Base-by-base conservation (phyloP, 306 rosid species). In the Elaeagnus macrophylla region DNA sequence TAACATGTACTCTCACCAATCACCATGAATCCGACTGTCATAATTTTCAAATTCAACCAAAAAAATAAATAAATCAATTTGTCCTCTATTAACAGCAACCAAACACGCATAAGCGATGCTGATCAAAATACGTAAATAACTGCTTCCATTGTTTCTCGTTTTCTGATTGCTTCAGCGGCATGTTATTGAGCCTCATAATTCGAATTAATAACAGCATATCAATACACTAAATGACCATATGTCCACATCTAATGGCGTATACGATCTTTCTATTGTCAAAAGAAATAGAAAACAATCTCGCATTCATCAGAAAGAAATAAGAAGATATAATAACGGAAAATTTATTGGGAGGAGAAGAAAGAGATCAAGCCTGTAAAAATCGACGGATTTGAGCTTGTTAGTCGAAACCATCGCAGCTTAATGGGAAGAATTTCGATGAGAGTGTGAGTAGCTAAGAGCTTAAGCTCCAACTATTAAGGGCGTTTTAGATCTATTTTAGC, bases 371-470 rank as follows among this genome's bases (percentile, higher is more conserved):
- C 97, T 80, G 85, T 91, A 91, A 62, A 91, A 91, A 73, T 91
- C 97, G 39, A 91, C 95, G 53, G 97, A 80, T 67, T 86, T 91
- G 86, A 91, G 55, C 80, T 91, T 91, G 72, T 76, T 69, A 20
- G 87, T 12, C 37, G 96, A 80, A 80, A 86, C 11, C 97, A 91
- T 91, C 86, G 72, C 47, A 59, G 75, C 49, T 32, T 44, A 61
- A 14, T n/a, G 8, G 13, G 15, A 43, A 35, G 53, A 14, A 20
- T 16, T 49, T 51, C 37, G 53, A 53, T 20, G 42, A 62, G 48
- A 51, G 65, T 45, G 59, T 12, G 56, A 54, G 32, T 20, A 20
- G 32, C 32, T 20, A 4, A 20, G 32, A 41, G 77, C 71, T 77
- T 54, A 61, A 79, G 71, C 46, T 62, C 39, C 59, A 39, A 57